These are phyloP conservation scores for Xylaria nigripes DNA, from an alignment of 495 filamentous ascomycete genomes.

Conservation along the genomic window DNA sequence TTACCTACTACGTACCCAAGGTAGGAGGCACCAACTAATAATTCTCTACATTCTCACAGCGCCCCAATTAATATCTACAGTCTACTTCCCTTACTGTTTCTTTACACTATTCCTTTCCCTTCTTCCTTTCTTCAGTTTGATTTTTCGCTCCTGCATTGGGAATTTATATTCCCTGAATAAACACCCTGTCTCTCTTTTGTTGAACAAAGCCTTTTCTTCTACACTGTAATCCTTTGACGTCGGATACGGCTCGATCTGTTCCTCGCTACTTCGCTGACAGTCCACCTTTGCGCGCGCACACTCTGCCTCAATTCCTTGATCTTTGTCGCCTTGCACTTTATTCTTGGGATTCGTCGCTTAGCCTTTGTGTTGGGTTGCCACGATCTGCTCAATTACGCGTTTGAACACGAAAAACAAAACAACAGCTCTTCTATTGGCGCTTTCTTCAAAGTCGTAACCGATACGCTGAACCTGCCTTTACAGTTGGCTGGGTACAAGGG, in stretches of 20 bases:
- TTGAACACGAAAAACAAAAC: background rate
- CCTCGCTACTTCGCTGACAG: too few relatives aligned
- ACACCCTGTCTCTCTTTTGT: conserved; percentile 1
- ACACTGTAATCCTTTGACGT: too few relatives aligned
- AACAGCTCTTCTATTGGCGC: background rate
- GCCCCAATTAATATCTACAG: background rate
- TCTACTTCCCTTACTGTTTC: background rate
- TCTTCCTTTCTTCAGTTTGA: conserved; percentile 13
- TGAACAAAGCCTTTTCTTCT: too few relatives aligned
- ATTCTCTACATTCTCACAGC: background rate
- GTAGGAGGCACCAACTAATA: background rate
- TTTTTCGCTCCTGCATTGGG: background rate
- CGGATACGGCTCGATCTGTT: too few relatives aligned
- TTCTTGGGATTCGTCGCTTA: background rate
- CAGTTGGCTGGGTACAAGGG: conserved; percentile 7
- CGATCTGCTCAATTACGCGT: background rate
- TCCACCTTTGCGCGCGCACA: background rate
- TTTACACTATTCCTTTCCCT: too few relatives aligned
- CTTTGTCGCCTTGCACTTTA: background rate
- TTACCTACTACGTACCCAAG: too few relatives aligned
- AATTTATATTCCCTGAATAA: background rate
- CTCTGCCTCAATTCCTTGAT: background rate
- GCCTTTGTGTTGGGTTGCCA: background rate
- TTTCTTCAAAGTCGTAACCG: background rate
- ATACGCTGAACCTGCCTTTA: conserved; percentile 8